phyloP scores from a whole-genome alignment of 108 stramenopile genomes.

The Cylindrotheca closterium region DNA sequence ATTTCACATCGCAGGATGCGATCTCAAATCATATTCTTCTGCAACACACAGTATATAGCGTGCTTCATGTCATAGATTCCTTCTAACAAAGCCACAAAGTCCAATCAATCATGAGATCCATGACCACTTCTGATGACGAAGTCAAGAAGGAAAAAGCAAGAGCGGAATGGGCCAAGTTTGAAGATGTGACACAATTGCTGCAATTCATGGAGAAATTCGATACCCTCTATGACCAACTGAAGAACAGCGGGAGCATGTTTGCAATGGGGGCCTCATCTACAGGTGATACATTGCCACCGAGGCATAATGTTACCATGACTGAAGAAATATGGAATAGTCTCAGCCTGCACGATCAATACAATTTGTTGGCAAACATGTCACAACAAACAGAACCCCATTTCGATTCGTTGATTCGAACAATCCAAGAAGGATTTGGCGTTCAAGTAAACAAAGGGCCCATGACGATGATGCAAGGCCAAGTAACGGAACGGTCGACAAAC shows the following conservation, averaged over 20 bases:
- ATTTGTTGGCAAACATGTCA: background rate
- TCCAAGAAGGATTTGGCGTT: background rate
- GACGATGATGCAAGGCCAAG: background rate
- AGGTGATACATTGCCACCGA: background rate
- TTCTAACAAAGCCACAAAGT: no score
- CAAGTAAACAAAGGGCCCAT: background rate
- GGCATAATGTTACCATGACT: background rate
- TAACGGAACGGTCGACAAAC: no score
- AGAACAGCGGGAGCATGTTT: background rate
- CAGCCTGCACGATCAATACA: background rate
- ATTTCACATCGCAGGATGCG: no score
- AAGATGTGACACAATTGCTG: background rate
- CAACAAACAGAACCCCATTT: background rate
- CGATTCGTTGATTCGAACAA: background rate
- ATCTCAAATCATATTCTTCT: no score
- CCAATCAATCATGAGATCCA: no score
- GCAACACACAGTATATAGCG: no score
- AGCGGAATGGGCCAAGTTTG: background rate
- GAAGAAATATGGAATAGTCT: background rate
- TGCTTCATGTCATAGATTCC: no score
- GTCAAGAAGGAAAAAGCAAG: background rate
- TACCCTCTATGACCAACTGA: background rate
- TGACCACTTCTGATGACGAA: no score
- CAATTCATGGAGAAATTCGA: background rate
- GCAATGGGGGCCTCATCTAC: background rate